Conservation (phyloP, 495 filamentous ascomycete genomes). For the Mycothermus thermophilus region DNA sequence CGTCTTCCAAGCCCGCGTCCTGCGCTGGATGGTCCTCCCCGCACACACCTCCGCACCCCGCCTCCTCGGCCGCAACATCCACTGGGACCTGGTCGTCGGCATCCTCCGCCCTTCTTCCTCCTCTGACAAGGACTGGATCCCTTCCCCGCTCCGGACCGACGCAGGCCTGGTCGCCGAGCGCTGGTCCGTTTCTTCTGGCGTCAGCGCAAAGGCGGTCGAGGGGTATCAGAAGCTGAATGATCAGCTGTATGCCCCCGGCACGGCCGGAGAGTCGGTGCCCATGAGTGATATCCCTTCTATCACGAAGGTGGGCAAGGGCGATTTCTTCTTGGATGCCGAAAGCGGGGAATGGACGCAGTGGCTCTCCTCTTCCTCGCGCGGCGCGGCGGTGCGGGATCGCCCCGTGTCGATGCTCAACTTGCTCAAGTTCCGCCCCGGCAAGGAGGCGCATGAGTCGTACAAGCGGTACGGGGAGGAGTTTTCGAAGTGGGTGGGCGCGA, state of each 20-base stretch:
- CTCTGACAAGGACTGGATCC: too few relatives aligned
- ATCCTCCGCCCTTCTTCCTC: slow-evolving; percentile 21
- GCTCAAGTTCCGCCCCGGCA: slow-evolving; percentile 42
- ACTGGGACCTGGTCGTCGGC: slow-evolving; percentile 44
- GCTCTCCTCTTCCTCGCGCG: slow-evolving; percentile 28
- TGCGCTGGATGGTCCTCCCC: slow-evolving; percentile 46
- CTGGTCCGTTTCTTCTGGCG: slow-evolving; percentile 40
- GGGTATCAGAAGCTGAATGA: too few relatives aligned
- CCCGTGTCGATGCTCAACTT: slow-evolving; percentile 57
- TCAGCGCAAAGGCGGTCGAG: slow-evolving; percentile 31
- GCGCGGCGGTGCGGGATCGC: slow-evolving; percentile 15
- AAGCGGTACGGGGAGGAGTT: slow-evolving; percentile 46
- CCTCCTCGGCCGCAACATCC: slow-evolving; percentile 31
- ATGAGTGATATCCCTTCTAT: slow-evolving; percentile 11
- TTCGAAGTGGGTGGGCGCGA: slow-evolving; percentile 34
- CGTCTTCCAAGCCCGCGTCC: slow-evolving; percentile 34
- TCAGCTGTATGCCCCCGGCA: not conserved
- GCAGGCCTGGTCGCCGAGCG: slow-evolving; percentile 22
- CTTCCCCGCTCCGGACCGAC: too few relatives aligned
- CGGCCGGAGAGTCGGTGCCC: slow-evolving; percentile 32
- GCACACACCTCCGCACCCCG: slow-evolving; percentile 29
- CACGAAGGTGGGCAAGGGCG: slow-evolving; percentile 10
- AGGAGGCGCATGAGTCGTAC: slow-evolving; percentile 42
- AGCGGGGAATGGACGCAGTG: slow-evolving; percentile 37
- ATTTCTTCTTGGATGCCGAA: slow-evolving; percentile 40